Base-by-base conservation (phyloP, 352 stramenopile species). In the Aphanomyces invadans region DNA sequence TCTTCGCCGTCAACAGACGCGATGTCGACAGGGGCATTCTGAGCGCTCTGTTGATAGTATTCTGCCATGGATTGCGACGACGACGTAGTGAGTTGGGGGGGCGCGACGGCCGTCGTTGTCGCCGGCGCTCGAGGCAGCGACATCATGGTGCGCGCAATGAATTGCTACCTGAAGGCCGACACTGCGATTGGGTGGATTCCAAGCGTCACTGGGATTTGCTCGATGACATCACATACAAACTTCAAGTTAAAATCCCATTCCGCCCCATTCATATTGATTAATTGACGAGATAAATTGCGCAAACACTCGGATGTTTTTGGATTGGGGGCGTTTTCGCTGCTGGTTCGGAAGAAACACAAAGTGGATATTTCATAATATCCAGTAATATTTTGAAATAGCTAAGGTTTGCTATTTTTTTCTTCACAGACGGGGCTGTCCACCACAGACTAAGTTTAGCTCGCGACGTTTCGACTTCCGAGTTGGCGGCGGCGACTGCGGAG, bases 101-200 rank as follows among this genome's bases (percentile, higher is more conserved):
- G 36, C 36, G 15, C 36, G 7, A 42, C 36, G 36, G 36, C 7
- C 36, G 36, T 7, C 36, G 36, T 7, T 15, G 36, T 15, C 7
- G 15, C n/a, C 10, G 39, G 39, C 39, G 39, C 17, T 48, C 21
- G 39, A 48, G n/a, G 17, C 39, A n/a, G 39, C 39, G 39, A n/a
- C 39, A 48, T 54, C 56, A 59, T 15, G 31, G 15, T 64, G 9
- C 12, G 4, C 31, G 36, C 36, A 42, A 63, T 63, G 17, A 49
- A 46, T 19, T 32, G 4, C 4, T 9, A 11, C 31, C 53, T 15
- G 33, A 7, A 2, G 10, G 36, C 49, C 25, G 15, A 25, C 31
- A 9, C 3, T 15, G 42, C 15, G 42, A 67, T 67, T 67, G 46
- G 60, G 26, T 57, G 42, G 23, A 57, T 59, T 57, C 15, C 12